Conservation (phyloP, 495 filamentous ascomycete species). For the Hypoxylon fuscum region DNA sequence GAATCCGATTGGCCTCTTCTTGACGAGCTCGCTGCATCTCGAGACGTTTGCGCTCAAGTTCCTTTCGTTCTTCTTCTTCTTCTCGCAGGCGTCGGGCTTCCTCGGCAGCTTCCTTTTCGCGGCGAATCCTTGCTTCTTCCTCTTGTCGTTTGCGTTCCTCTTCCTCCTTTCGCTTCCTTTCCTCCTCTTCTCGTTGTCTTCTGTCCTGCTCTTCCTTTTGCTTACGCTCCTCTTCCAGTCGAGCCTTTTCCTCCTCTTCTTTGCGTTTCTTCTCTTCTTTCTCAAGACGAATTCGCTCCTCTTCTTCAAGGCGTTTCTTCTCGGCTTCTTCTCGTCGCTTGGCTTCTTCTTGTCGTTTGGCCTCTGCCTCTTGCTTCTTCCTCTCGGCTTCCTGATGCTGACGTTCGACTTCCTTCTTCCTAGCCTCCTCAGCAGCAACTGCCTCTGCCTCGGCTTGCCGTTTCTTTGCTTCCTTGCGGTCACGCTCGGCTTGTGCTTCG, state of each 20-base stretch:
- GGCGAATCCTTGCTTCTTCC: slow-evolving; percentile 54
- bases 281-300: slow-evolving; percentile 47
- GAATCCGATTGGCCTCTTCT: slow-evolving; percentile 57
- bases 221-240: slow-evolving; percentile 52
- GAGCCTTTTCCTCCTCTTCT: slow-evolving; percentile 49
- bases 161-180: slow-evolving; percentile 44
- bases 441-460: slow-evolving; percentile 49
- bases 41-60: slow-evolving; percentile 66
- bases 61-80: slow-evolving; percentile 58
- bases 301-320: slow-evolving; percentile 46
- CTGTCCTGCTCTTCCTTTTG: slow-evolving; percentile 48
- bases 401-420: slow-evolving; percentile 53
- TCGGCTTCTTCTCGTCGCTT: slow-evolving; percentile 43
- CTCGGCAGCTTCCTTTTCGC: slow-evolving; percentile 56
- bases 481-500: slow-evolving; percentile 53
- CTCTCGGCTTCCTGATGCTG: slow-evolving; percentile 62
- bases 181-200: slow-evolving; percentile 36
- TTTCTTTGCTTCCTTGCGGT: slow-evolving; percentile 53
- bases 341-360: slow-evolving; percentile 44
- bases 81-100: slow-evolving; percentile 55
- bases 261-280: slow-evolving; percentile 46
- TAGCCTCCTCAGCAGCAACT: slow-evolving; percentile 57
- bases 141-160: slow-evolving; percentile 47
- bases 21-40: slow-evolving; percentile 55
- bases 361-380: slow-evolving; percentile 56